Evolutionary conservation across 2,329 filamentous ascomycete genomes (phyloP), one percentile per base, ranked within the genome.

Genomic region (Monosporascus ibericus): DNA sequence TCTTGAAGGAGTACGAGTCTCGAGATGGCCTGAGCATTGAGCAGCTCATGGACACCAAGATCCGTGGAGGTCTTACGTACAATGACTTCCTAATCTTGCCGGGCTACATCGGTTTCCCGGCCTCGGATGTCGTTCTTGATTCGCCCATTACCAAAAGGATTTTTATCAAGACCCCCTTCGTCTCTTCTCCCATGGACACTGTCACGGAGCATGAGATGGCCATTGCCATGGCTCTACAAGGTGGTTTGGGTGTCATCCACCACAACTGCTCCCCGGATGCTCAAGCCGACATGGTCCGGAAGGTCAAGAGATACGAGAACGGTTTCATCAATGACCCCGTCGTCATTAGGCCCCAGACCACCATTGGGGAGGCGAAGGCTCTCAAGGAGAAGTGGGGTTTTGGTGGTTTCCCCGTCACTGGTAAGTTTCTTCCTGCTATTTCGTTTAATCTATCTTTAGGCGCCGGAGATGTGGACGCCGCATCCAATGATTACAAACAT

Each of bases 181-280:
- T 97, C 60, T 99, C 94, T 47, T 97, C 94, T 39, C 94, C 95
- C 66, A 99, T 99, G 94, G 94, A 99, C 77, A 99, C 94, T 9
- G 94, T 99, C 70, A 99, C 95, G 44, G 94, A 99, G 78, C 89
- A 96, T 76, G 92, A 95, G 72, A 99, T 99, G 95, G 95, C 94
- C 60, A 97, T 99, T 65, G 90, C 96, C 76, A 96, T 95, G 81
- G 90, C 90, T 49, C 81, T 94, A 34, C 87, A 94, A 68, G 90
- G 90, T 64, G 90, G 90, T 66, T 79, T 95, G 18, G 90, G 94
- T 75, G 91, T 99, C 63, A 95, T 99, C 63, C 94, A 99, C 80
- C 94, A 99, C 83, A 99, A 99, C 80, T 99, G 94, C 82, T 94
- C 92, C n/a, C 83, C 92, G 30, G 90, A 97, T 27, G 89, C 90